Evolutionary conservation across 2,329 filamentous ascomycete genomes (phyloP).

Genomic region (Penicillium concentricum): DNA sequence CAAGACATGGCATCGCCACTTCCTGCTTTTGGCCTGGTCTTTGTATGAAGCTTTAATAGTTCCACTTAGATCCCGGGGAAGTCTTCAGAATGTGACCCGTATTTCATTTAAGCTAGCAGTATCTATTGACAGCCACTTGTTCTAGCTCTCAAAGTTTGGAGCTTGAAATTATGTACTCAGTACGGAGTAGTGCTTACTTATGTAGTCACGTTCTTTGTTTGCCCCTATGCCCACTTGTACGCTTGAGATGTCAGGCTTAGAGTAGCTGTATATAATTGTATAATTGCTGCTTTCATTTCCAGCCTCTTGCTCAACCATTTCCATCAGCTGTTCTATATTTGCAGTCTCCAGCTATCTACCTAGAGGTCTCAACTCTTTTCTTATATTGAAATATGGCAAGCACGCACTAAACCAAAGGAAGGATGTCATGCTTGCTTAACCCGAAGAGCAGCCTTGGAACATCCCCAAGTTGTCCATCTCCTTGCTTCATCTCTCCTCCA

Average conservation of each 20-base stretch:
- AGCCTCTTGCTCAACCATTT: not conserved
- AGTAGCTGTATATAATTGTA: not conserved
- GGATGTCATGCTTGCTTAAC: not conserved
- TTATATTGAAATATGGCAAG: no score
- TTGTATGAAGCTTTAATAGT: not conserved
- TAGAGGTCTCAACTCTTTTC: no score
- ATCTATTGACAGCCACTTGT: not conserved
- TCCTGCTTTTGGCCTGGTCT: not conserved
- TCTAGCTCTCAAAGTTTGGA: not conserved
- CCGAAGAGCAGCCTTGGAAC: not conserved
- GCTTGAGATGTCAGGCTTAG: not conserved
- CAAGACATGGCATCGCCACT: constrained; percentile 3
- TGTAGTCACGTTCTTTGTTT: not conserved
- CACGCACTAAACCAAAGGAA: no score
- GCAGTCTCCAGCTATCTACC: not conserved
- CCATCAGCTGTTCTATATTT: not conserved
- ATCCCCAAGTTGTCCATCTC: no score
- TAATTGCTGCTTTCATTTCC: no score
- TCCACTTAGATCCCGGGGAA: not conserved
- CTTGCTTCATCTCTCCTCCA: no score
- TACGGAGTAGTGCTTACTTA: not conserved
- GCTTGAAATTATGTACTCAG: not conserved
- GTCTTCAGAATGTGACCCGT: not conserved
- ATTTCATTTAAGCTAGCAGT: not conserved
- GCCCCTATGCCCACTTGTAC: no score